A percentile compares a stretch with the other conserved stretches of the same genome.
phyloP scores from a whole-genome alignment of 768 basidiomycete species.

The Russula virescens region DNA sequence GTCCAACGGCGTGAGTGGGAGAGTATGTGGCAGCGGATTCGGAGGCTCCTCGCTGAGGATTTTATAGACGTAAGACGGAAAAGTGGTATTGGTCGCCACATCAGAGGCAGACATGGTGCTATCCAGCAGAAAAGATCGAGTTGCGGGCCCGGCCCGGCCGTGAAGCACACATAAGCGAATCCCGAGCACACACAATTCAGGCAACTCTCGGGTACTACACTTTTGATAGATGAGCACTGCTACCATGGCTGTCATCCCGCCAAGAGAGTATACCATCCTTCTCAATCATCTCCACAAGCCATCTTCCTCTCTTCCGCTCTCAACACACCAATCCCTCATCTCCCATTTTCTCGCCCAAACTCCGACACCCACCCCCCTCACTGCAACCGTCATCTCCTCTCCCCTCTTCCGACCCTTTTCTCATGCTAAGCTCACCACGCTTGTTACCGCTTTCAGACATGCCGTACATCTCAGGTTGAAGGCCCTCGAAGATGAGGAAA shows the following conservation, averaged over 20 bases:
- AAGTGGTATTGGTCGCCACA: no score
- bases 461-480: slow-evolving; percentile 50
- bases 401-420: slow-evolving; percentile 48
- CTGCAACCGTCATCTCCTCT: slow-evolving; percentile 51
- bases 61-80: slow-evolving; percentile 36
- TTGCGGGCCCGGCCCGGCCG: no score
- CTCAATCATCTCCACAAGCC: slow-evolving; percentile 48
- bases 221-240: no score
- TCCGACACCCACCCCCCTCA: slow-evolving; percentile 50
- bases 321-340: slow-evolving; percentile 49
- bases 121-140: no score
- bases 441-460: slow-evolving; percentile 54
- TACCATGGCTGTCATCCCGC: slow-evolving; percentile 16
- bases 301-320: slow-evolving; percentile 39
- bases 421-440: slow-evolving; percentile 42
- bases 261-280: slow-evolving; percentile 39
- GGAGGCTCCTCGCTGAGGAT: slow-evolving; percentile 34
- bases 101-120: no score
- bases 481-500: slow-evolving; percentile 34
- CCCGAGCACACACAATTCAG: no score
- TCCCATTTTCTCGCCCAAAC: slow-evolving; percentile 52
- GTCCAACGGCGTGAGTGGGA: slow-evolving; percentile 29
- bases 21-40: slow-evolving; percentile 16
- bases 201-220: no score
- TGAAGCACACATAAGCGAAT: no score